Percentiles rank a stretch among this genome's conserved stretches.
Conservation (phyloP, 208 protist species). For the Trichomonas vaginalis region DNA sequence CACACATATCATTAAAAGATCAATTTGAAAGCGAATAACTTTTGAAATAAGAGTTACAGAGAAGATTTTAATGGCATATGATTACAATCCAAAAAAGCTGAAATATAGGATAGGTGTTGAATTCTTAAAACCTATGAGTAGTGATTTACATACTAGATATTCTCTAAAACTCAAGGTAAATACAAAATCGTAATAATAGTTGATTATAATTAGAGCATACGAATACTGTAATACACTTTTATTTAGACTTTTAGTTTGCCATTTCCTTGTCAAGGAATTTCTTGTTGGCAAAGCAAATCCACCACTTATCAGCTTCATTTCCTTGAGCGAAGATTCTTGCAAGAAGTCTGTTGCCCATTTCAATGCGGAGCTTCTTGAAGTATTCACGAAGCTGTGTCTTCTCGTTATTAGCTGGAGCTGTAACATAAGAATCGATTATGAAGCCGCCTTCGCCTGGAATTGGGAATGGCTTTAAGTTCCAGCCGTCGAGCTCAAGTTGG, state of each 20-base stretch:
- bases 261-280: slow-evolving; percentile 9
- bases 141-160: too few relatives aligned
- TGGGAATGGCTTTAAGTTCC: background rate
- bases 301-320: background rate
- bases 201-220: too few relatives aligned
- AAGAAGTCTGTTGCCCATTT: background rate
- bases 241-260: slow-evolving; percentile 13
- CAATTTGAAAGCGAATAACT: too few relatives aligned
- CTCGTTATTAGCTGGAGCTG: background rate
- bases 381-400: background rate
- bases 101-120: too few relatives aligned
- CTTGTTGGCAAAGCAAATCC: background rate
- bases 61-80: too few relatives aligned
- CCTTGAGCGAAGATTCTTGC: background rate
- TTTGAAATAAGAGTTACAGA: too few relatives aligned
- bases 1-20: too few relatives aligned
- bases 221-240: too few relatives aligned
- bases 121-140: too few relatives aligned
- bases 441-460: background rate
- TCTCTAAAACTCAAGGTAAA: too few relatives aligned
- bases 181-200: too few relatives aligned
- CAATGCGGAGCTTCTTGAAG: background rate
- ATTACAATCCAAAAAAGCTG: too few relatives aligned
- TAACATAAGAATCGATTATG: background rate
- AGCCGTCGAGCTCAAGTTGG: background rate